Percentiles rank a stretch among this genome's conserved stretches.
phyloP scores from a whole-genome alignment of 805 yeast genomes.

The Dipodascopsis tothii region DNA sequence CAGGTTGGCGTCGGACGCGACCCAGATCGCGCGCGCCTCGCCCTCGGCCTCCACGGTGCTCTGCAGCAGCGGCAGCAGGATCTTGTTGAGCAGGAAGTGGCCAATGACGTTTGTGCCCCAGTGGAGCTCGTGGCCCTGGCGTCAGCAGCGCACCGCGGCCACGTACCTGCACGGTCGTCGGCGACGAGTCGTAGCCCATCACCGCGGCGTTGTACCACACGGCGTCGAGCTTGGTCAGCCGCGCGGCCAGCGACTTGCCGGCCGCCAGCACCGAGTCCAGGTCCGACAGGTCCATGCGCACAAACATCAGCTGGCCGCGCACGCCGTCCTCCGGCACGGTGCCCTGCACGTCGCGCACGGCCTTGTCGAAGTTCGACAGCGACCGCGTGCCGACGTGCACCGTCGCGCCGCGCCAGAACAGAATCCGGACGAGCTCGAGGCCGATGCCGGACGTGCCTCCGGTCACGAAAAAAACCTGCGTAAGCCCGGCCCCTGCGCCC shows the following conservation, averaged over 20 bases:
- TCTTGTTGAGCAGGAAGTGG: conserved; percentile 38
- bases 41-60: conserved; percentile 29
- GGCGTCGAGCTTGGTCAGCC: conserved; percentile 32
- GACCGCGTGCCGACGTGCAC: conserved; percentile 19
- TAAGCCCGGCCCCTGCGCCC: background rate
- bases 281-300: conserved; percentile 23
- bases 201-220: conserved; percentile 42
- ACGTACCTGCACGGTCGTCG: background rate
- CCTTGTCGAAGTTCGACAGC: conserved; percentile 4
- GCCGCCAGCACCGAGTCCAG: conserved; percentile 33
- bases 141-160: background rate
- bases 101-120: conserved; percentile 43
- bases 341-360: conserved; percentile 7
- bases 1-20: conserved; percentile 36
- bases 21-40: conserved; percentile 40
- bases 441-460: conserved; percentile 20
- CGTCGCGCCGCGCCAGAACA: conserved; percentile 14
- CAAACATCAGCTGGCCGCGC: conserved; percentile 8
- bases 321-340: background rate
- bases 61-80: conserved; percentile 34
- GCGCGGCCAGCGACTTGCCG: conserved; percentile 27
- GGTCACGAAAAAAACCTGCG: conserved; percentile 7
- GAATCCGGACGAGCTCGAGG: conserved; percentile 10
- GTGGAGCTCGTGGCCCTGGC: conserved; percentile 42
- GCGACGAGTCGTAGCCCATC: conserved; percentile 24